These are phyloP conservation scores for Dothidotthia symphoricarpi DNA, from an alignment of 2,329 filamentous ascomycete genomes.

Conservation along the genomic window DNA sequence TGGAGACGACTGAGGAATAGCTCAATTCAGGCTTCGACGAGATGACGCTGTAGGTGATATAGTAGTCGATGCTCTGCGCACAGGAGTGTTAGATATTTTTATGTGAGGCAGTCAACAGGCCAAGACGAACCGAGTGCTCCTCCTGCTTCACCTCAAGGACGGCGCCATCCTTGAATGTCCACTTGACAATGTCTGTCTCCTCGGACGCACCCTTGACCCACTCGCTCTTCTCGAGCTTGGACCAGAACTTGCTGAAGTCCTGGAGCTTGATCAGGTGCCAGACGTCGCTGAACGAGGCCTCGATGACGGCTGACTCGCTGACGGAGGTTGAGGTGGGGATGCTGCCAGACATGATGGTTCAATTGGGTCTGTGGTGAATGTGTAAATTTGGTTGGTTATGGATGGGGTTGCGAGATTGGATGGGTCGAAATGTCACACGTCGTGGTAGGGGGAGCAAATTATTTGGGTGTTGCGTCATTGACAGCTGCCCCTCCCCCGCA, in stretches of 20 bases:
- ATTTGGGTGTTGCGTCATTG: slow-evolving; percentile 15
- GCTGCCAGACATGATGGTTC: slow-evolving; percentile 23
- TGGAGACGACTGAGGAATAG: slow-evolving; percentile 67
- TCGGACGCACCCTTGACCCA: slow-evolving; percentile 60
- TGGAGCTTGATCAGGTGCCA: slow-evolving; percentile 75
- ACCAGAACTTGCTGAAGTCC: slow-evolving; percentile 67
- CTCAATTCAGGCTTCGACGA: slow-evolving; percentile 62
- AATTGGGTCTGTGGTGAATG: slow-evolving; percentile 6
- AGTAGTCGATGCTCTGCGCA: slow-evolving; percentile 65
- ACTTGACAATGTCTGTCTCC: slow-evolving; percentile 68
- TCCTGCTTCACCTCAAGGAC: slow-evolving; percentile 72
- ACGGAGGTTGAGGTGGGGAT: slow-evolving; percentile 68
- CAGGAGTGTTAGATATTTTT: neutral
- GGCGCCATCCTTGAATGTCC: slow-evolving; percentile 69
- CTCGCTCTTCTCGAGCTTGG: slow-evolving; percentile 60
- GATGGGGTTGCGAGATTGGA: neutral
- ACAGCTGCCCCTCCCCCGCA: slow-evolving; percentile 29
- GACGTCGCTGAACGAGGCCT: slow-evolving; percentile 63
- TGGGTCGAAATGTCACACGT: no score
- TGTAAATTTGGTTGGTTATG: neutral
- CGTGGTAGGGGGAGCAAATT: no score
- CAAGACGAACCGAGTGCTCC: slow-evolving; percentile 63
- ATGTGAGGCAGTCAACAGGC: neutral
- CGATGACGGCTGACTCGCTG: slow-evolving; percentile 66
- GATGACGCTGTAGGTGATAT: slow-evolving; percentile 72